A percentile compares a stretch with the other conserved stretches of the same genome.
Evolutionary conservation across 768 basidiomycete species (phyloP).

Genomic region (Kwoniella pini): DNA sequence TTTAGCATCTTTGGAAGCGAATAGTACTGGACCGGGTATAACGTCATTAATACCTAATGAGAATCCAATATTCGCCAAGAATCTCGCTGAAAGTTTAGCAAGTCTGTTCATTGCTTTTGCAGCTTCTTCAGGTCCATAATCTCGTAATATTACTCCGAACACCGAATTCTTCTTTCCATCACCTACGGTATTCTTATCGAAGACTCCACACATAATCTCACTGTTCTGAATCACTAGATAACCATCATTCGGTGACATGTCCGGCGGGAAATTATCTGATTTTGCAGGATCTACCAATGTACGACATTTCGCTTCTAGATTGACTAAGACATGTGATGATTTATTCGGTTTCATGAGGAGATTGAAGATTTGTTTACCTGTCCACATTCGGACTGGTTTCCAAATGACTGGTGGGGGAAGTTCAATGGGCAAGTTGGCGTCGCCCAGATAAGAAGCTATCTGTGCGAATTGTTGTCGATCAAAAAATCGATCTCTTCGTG

Average conservation of each 20-base stretch:
- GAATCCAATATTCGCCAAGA: constrained; percentile 93
- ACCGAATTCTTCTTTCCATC: constrained; percentile 99
- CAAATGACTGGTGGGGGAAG: constrained; percentile 91
- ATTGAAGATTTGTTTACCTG: constrained; percentile 98
- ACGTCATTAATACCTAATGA: constrained; percentile 98
- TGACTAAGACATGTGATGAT: constrained; percentile 76
- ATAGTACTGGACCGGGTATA: constrained; percentile 85
- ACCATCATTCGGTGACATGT: constrained; percentile 94
- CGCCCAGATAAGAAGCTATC: constrained; percentile 90
- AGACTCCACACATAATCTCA: constrained; percentile 98
- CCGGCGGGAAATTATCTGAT: constrained; percentile 61
- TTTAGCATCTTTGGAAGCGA: constrained; percentile 74
- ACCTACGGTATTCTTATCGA: constrained; percentile 97
- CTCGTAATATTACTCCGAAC: constrained; percentile 94
- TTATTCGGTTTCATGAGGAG: constrained; percentile 94
- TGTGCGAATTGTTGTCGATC: constrained; percentile 94
- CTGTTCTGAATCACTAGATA: constrained; percentile 96
- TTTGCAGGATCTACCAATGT: constrained; percentile 58
- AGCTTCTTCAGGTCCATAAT: constrained; percentile 93
- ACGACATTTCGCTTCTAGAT: constrained; percentile 94
- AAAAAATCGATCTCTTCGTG: constrained; percentile 87
- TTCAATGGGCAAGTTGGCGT: constrained; percentile 88
- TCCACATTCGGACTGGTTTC: constrained; percentile 93
- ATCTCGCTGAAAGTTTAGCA: constrained; percentile 93
- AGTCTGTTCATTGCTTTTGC: constrained; percentile 92